Percentiles rank a stretch among this genome's conserved stretches.
phyloP scores from a whole-genome alignment of 768 basidiomycete genomes.

The Termitomyces eurrhizus region DNA sequence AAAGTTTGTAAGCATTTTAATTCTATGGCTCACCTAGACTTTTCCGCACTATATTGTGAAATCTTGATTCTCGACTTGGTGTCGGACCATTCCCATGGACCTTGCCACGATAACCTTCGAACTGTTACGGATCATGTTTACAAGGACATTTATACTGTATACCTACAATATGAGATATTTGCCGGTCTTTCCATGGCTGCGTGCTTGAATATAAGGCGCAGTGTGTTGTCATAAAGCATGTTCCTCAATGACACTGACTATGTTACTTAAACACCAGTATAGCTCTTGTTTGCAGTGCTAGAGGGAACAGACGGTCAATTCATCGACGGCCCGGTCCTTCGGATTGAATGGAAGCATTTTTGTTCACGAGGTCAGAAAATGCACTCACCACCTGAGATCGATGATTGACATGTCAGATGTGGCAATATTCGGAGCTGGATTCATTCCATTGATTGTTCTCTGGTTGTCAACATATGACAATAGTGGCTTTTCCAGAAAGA shows the following conservation, averaged over 20 bases:
- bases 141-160: conserved; percentile 43
- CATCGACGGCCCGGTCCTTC: not conserved
- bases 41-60: conserved; percentile 24
- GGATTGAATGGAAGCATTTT: not conserved
- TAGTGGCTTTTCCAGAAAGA: not conserved
- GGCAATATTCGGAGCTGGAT: not conserved
- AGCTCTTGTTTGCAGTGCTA: too few relatives aligned
- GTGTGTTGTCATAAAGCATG: not conserved
- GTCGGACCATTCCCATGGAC: conserved; percentile 35
- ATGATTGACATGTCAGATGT: not conserved
- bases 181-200: conserved; percentile 20
- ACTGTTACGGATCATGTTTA: conserved; percentile 31
- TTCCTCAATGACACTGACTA: not conserved
- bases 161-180: conserved; percentile 38
- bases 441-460: not conserved
- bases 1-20: conserved; percentile 54
- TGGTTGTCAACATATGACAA: not conserved
- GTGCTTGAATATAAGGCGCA: not conserved
- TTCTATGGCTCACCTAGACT: conserved; percentile 30
- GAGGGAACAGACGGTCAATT: not conserved
- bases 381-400: not conserved
- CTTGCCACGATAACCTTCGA: conserved; percentile 24
- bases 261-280: not conserved
- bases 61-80: conserved; percentile 26
- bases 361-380: conserved; percentile 2